A percentile compares a stretch with the other conserved stretches of the same genome.
These are phyloP conservation scores for Mycena citricolor DNA, from an alignment of 1,284 basidiomycete genomes.

Conservation along the genomic window DNA sequence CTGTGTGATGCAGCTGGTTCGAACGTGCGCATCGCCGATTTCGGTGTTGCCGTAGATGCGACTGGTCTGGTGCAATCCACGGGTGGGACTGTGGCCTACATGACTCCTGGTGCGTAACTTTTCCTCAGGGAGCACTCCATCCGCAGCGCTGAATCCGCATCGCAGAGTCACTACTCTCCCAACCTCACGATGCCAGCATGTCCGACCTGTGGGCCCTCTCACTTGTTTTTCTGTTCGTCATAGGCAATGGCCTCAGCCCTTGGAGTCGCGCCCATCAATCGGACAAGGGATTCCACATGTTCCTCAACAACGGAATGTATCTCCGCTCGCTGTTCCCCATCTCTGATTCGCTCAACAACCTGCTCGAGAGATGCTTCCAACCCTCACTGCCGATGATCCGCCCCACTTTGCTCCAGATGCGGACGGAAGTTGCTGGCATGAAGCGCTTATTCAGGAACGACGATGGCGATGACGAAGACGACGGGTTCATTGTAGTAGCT, in stretches of 20 bases:
- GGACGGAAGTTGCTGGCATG: slow-evolving; percentile 5
- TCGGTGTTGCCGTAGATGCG: slow-evolving; percentile 78
- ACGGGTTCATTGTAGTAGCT: too few relatives aligned
- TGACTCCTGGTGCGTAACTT: slow-evolving; percentile 53
- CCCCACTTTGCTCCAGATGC: slow-evolving; percentile 9
- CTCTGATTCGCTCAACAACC: slow-evolving; percentile 50
- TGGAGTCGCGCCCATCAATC: too few relatives aligned
- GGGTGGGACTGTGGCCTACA: slow-evolving; percentile 80
- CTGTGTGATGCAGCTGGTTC: slow-evolving; percentile 59
- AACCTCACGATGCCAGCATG: too few relatives aligned
- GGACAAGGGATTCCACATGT: too few relatives aligned
- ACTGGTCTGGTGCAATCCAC: slow-evolving; percentile 67
- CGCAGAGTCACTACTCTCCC: slow-evolving; percentile 3
- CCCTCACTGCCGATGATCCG: slow-evolving; percentile 63
- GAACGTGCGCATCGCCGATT: slow-evolving; percentile 74
- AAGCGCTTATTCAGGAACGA: not conserved
- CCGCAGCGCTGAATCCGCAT: too few relatives aligned
- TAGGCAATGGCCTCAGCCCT: slow-evolving; percentile 83
- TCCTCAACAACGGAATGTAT: slow-evolving; percentile 64
- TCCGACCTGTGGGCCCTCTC: slow-evolving; percentile 95
- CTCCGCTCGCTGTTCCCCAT: slow-evolving; percentile 72
- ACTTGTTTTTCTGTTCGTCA: slow-evolving; percentile 79
- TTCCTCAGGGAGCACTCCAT: too few relatives aligned
- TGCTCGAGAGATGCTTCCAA: slow-evolving; percentile 64
- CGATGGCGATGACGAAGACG: not conserved